Evolutionary conservation across 2,329 filamentous ascomycete genomes (phyloP), one percentile per base, ranked within the genome.

Genomic region (Cladorrhinum sp.): DNA sequence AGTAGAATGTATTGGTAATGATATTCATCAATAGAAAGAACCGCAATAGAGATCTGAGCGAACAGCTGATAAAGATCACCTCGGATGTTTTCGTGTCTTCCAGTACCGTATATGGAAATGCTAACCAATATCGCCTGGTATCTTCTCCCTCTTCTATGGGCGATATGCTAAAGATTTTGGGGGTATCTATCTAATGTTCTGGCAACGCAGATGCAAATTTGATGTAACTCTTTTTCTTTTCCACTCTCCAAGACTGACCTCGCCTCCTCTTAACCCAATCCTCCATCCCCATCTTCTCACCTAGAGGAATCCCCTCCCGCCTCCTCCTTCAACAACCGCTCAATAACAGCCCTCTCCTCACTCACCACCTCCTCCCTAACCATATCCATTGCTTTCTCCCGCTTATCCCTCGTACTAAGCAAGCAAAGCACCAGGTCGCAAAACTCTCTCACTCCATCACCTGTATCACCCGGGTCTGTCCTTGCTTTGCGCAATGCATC

Each of bases 361-460:
- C 77, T 72, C 2, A 73, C 76, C 16, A 80, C 69, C 64, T 83
- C 77, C 62, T 77, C 74, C 63, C 79, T 75, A 48, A 83, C 68
- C 69, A 13, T 49, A 9, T 67, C 63, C 8, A 65, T 66, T 7
- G 66, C 65, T 22, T 66, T 69, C 36, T 73, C 70, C 13, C 67
- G 67, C 3, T 41, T 74, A 72, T 48, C 64, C 61, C 55, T 66
- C 64, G 1, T 67, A 58, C 58, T 69, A 22, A 85, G 74, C 32
- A 85, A 71, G 59, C 79, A 76, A 52, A 81, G 67, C 18, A 88
- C 78, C 22, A 87, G 73, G 62, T 84, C 82, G 51, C 80, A 81
- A 67, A 85, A 89, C 71, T 87, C 85, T 56, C 81, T 75, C 27
- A 89, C 75, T 3, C 77, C 85, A 65, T 87, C 83, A 27, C 84